Percentiles rank a stretch among this genome's conserved stretches.
Conservation (phyloP, 78 protist species). For the Dictyostelium capitatum region DNA sequence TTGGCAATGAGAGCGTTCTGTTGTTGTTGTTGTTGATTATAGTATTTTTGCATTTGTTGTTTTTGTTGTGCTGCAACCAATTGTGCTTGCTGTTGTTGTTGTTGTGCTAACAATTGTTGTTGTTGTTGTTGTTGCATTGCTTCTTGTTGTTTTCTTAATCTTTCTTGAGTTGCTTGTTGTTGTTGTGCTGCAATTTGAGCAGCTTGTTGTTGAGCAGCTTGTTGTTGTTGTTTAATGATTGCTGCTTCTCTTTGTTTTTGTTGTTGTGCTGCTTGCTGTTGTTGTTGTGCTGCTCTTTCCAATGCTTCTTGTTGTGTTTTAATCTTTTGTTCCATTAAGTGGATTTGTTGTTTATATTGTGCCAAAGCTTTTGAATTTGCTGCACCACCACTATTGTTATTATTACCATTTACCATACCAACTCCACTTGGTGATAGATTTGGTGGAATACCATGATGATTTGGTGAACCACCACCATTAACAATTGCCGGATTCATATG, state of each 20-base stretch:
- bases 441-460: slow-evolving; percentile 9
- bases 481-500: background rate
- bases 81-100: background rate
- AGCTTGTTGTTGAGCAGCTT: slow-evolving; percentile 11
- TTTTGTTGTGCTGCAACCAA: background rate
- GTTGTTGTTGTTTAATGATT: background rate
- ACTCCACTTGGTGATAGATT: background rate
- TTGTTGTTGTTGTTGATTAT: no score
- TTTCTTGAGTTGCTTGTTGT: slow-evolving; percentile 18
- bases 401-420: background rate
- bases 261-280: slow-evolving; percentile 33
- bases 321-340: slow-evolving; percentile 14
- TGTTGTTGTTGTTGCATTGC: slow-evolving; percentile 22
- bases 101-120: slow-evolving; percentile 20
- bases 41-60: background rate
- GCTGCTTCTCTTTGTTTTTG: background rate
- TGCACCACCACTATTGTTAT: background rate
- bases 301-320: slow-evolving; percentile 12
- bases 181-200: background rate
- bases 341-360: background rate
- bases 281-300: slow-evolving; percentile 14
- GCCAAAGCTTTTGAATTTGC: slow-evolving; percentile 14
- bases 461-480: background rate
- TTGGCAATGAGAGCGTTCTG: no score
- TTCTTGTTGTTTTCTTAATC: slow-evolving; percentile 28